Percentiles rank a stretch among this genome's conserved stretches.
Evolutionary conservation across 1,284 basidiomycete genomes (phyloP).

Genomic region (Sanghuangporus weigelae): DNA sequence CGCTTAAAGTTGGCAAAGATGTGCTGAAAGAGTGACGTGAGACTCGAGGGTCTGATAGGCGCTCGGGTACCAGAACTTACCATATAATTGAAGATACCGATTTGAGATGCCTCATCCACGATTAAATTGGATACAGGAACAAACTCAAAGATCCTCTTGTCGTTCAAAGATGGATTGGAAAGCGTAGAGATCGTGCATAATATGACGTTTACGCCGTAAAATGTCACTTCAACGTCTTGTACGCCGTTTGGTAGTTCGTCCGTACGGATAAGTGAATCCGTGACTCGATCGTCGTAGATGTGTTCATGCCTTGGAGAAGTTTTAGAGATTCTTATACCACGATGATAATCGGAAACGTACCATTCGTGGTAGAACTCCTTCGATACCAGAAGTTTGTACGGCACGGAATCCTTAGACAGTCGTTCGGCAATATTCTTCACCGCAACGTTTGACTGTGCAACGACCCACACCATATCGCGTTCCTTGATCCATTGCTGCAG

Average conservation of each 20-base stretch:
- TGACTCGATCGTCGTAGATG: slow-evolving; percentile 32
- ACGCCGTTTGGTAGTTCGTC: slow-evolving; percentile 29
- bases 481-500: slow-evolving; percentile 18
- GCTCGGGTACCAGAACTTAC: slow-evolving; percentile 23
- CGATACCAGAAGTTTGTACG: slow-evolving; percentile 43
- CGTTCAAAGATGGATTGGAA: slow-evolving; percentile 33
- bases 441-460: slow-evolving; percentile 37
- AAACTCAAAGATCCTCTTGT: slow-evolving; percentile 28
- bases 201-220: slow-evolving; percentile 30
- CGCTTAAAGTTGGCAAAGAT: slow-evolving; percentile 31
- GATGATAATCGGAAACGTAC: slow-evolving; percentile 25
- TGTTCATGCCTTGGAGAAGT: slow-evolving; percentile 39
- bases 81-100: slow-evolving; percentile 40
- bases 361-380: slow-evolving; percentile 46
- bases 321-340: background rate
- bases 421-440: slow-evolving; percentile 44
- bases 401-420: slow-evolving; percentile 31
- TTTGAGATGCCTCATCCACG: slow-evolving; percentile 46
- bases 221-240: slow-evolving; percentile 19
- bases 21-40: slow-evolving; percentile 24
- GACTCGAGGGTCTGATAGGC: background rate
- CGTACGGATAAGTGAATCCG: slow-evolving; percentile 31
- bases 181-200: slow-evolving; percentile 41
- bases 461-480: slow-evolving; percentile 24
- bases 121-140: slow-evolving; percentile 37